Base-by-base conservation (phyloP, 768 basidiomycete genomes). In the Psilocybe subaeruginosa region DNA sequence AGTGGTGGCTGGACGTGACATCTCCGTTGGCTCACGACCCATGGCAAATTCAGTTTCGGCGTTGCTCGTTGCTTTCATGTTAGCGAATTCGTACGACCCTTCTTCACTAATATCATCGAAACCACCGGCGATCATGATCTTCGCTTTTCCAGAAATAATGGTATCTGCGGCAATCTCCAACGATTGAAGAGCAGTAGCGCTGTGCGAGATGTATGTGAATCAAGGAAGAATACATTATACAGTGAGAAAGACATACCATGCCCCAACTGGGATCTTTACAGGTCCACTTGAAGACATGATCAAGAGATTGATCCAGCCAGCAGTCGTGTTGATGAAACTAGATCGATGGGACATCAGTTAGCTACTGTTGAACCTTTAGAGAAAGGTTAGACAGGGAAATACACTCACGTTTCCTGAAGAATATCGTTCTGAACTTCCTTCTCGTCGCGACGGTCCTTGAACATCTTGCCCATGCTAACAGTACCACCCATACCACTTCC, bases 31-130 rank as follows among this genome's bases (percentile, higher is more conserved):
- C 76, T 99, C 97, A 67, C 97, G 95, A 63, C 97, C 97, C 92
- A 97, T 97, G 3, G 96, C 97, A 70, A 98, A 93, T 75, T 99
- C 97, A 31, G 93, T 93, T 75, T 95, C 93, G 1, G 96, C 90
- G 70, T 97, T 98, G 77, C 92, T 94, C 4, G 97, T 99, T 1
- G 97, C 97, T 77, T 98, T 97, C 97, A 99, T 99, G 81, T 99
- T 98, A 53, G 95, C 97, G 76, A 99, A 99, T 75, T 99, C 97
- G 74, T 89, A 98, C 7, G 97, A 98, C 16, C 97, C 97, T 77
- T 99, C 97, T 76, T 99, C 97, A 65, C 91, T 92, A 73, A 99
- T 86, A 73, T 99, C 97, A 70, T 99, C 97, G 78, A 96, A 98
- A 60, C 97, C 97, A 73, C 97, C 97, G 37, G 97, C 92, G 62